phyloP scores from a whole-genome alignment of 768 basidiomycete genomes.

The Hericium rajendrae region DNA sequence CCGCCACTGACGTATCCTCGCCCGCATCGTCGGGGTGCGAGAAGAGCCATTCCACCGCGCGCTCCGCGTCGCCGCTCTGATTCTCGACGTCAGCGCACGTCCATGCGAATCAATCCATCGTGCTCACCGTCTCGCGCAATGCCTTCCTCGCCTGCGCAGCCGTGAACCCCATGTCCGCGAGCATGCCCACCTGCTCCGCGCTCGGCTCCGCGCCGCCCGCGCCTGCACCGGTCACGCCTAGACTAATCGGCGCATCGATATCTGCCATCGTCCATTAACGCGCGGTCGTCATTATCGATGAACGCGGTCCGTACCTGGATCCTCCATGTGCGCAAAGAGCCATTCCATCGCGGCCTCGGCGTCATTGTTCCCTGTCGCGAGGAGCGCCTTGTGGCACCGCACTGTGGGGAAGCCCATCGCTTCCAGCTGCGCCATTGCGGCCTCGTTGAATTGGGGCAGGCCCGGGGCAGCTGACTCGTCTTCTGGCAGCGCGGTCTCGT shows the following conservation, averaged over 20 bases:
- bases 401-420: conserved; percentile 86
- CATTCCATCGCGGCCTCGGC: conserved; percentile 89
- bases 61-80: conserved; percentile 66
- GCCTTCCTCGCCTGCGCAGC: conserved; percentile 77
- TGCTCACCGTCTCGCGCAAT: conserved; percentile 70
- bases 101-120: not conserved
- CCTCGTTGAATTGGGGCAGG: conserved; percentile 62
- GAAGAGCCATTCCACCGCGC: conserved; percentile 95
- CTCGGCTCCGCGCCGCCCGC: conserved; percentile 43
- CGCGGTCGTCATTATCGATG: not conserved
- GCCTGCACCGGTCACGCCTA: conserved; percentile 15
- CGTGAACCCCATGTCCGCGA: conserved; percentile 92
- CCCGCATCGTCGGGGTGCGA: conserved; percentile 84
- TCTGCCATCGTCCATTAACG: conserved; percentile 35
- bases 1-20: conserved; percentile 33
- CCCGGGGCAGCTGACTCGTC: conserved; percentile 30
- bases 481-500: conserved; percentile 63
- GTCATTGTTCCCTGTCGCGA: conserved; percentile 74
- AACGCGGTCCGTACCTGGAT: conserved; percentile 49
- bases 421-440: conserved; percentile 66
- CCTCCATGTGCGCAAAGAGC: conserved; percentile 93
- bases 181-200: conserved; percentile 58
- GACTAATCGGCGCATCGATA: conserved; percentile 71
- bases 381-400: conserved; percentile 81
- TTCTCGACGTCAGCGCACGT: not conserved